Conservation (phyloP, 352 stramenopile species). For the Globisporangium cederbergense region DNA sequence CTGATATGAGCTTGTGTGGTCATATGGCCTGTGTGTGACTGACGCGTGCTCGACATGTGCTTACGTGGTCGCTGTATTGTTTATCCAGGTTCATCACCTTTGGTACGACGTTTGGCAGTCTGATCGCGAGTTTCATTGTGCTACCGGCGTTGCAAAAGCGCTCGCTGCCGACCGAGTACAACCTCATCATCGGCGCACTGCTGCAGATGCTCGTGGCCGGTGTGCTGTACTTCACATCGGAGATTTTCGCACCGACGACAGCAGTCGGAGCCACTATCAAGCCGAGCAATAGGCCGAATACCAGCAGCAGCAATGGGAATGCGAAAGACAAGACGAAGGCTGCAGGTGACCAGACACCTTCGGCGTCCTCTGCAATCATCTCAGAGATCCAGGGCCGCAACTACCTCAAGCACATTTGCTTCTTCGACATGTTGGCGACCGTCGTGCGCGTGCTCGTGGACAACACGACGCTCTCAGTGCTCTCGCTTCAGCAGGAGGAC, state of each 20-base stretch:
- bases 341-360: neutral
- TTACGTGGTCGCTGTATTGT: neutral
- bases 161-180: slow-evolving; percentile 66
- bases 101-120: slow-evolving; percentile 71
- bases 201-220: slow-evolving; percentile 60
- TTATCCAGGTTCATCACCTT: slow-evolving; percentile 70
- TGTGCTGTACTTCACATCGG: slow-evolving; percentile 51
- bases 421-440: slow-evolving; percentile 82
- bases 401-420: slow-evolving; percentile 86
- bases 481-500: slow-evolving; percentile 64
- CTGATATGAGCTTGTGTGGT: neutral
- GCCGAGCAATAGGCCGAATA: neutral
- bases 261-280: neutral
- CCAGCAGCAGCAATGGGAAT: slow-evolving; percentile 3
- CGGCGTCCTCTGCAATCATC: slow-evolving; percentile 37
- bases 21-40: neutral
- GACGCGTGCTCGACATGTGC: neutral
- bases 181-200: slow-evolving; percentile 49
- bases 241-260: slow-evolving; percentile 31
- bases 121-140: slow-evolving; percentile 72
- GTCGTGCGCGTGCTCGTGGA: slow-evolving; percentile 78
- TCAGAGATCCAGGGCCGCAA: slow-evolving; percentile 64
- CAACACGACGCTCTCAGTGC: slow-evolving; percentile 75
- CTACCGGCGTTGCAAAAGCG: slow-evolving; percentile 49
- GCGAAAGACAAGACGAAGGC: slow-evolving; percentile 9